phyloP scores from a whole-genome alignment of 805 yeast genomes.

The Barnettozyma salicaria region DNA sequence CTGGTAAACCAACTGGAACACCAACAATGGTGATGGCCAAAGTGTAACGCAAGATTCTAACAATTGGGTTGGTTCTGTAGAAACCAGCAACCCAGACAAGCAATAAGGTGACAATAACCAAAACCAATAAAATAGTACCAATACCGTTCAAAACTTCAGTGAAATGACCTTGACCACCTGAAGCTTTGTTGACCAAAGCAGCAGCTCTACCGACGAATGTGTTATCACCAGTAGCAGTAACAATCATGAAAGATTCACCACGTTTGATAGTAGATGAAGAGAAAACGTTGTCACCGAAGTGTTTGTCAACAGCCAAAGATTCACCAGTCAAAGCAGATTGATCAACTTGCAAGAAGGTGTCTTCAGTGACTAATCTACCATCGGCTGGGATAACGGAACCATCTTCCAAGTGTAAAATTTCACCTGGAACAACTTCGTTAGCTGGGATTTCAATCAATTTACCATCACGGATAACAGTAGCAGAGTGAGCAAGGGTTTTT shows the following conservation, averaged over 20 bases:
- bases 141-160: constrained; percentile 97
- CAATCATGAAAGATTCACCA: constrained; percentile 92
- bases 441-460: constrained; percentile 68
- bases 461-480: constrained; percentile 82
- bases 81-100: constrained; percentile 90
- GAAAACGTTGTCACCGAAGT: constrained; percentile 78
- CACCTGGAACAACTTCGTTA: constrained; percentile 92
- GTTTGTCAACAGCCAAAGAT: constrained; percentile 92
- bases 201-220: constrained; percentile 98
- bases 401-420: constrained; percentile 84
- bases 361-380: constrained; percentile 84
- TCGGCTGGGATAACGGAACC: constrained; percentile 92
- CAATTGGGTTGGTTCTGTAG: constrained; percentile 88
- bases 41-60: constrained; percentile 83
- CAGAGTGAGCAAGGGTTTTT: constrained; percentile 89
- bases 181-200: constrained; percentile 89
- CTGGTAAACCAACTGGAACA: constrained; percentile 98
- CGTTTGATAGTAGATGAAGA: constrained; percentile 93
- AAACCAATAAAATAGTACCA: constrained; percentile 85
- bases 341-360: constrained; percentile 82
- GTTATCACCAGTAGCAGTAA: constrained; percentile 91
- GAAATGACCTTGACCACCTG: constrained; percentile 92
- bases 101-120: constrained; percentile 81
- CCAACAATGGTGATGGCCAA: constrained; percentile 94
- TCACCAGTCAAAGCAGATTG: constrained; percentile 98